These are phyloP conservation scores for Mycena filopes DNA, from an alignment of 768 basidiomycete genomes.

Conservation along the genomic window DNA sequence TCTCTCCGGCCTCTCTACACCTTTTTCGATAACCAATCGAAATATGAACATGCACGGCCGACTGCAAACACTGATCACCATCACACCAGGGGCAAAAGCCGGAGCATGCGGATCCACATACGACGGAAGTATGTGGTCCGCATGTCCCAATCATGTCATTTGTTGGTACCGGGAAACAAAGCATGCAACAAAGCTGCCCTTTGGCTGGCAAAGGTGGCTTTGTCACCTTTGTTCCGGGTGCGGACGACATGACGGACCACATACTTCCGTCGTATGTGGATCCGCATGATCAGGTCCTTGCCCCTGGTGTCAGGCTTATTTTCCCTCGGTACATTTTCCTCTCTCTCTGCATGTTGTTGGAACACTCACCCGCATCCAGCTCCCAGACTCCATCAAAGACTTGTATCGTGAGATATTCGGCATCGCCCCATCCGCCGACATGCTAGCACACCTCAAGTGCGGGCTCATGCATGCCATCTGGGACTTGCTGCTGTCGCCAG, in stretches of 20 bases:
- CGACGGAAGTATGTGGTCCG: too few relatives aligned
- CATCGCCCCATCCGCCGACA: slow-evolving; percentile 12
- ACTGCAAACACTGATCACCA: slow-evolving; percentile 40
- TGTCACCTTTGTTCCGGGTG: too few relatives aligned
- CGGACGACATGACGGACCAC: too few relatives aligned
- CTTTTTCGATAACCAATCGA: slow-evolving; percentile 47
- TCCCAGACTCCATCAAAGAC: slow-evolving; percentile 39
- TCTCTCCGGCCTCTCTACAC: slow-evolving; percentile 48
- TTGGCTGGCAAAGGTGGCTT: too few relatives aligned
- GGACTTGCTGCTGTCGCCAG: slow-evolving; percentile 35
- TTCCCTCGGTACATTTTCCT: slow-evolving; percentile 39
- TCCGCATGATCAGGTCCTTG: too few relatives aligned
- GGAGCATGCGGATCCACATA: too few relatives aligned
- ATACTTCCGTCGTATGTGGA: too few relatives aligned
- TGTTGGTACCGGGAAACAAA: too few relatives aligned
- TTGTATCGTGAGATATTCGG: slow-evolving; percentile 28
- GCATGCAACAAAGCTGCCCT: too few relatives aligned
- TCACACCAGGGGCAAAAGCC: too few relatives aligned
- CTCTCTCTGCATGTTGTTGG: not conserved
- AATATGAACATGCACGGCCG: slow-evolving; percentile 42
- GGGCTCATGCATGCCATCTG: slow-evolving; percentile 43
- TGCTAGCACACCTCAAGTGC: slow-evolving; percentile 39
- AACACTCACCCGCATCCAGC: slow-evolving; percentile 23
- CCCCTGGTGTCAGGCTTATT: too few relatives aligned
- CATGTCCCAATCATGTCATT: too few relatives aligned